phyloP scores from a whole-genome alignment of 2,329 filamentous ascomycete genomes.

The Fusarium pseudonygamai region DNA sequence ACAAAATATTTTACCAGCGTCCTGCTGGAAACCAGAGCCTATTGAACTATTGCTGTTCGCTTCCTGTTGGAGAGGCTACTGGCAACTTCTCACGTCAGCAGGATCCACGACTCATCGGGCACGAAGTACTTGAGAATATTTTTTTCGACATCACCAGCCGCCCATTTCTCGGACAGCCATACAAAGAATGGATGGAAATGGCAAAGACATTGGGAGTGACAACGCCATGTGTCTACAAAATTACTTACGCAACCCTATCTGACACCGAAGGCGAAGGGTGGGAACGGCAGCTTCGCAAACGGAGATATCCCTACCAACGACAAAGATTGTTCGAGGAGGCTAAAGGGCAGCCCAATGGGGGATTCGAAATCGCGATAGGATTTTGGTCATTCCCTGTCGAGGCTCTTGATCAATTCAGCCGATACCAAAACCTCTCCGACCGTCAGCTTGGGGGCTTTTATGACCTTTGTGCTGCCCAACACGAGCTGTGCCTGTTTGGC shows the following conservation, averaged over 20 bases:
- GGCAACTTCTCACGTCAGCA: not conserved
- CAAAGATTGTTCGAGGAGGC: too few relatives aligned
- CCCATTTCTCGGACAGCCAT: not conserved
- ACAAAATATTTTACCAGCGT: not conserved
- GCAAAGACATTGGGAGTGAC: not conserved
- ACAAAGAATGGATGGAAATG: not conserved
- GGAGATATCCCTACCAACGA: too few relatives aligned
- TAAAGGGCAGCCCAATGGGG: too few relatives aligned
- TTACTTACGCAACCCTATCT: not conserved
- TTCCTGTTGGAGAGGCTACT: not conserved
- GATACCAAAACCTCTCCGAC: fast-evolving
- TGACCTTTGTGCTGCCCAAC: not conserved
- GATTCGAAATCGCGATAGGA: not conserved
- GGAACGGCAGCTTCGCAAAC: not conserved
- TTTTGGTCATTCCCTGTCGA: not conserved
- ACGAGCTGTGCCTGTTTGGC: not conserved
- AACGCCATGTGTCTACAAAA: not conserved
- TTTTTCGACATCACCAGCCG: too few relatives aligned
- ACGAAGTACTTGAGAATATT: not conserved
- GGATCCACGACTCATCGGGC: not conserved
- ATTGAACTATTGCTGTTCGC: not conserved
- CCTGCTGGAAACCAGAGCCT: too few relatives aligned
- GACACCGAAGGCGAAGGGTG: not conserved
- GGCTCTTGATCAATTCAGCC: not conserved
- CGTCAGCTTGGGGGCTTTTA: fast-evolving